These are phyloP conservation scores for Melanogaster broomeanus DNA, from an alignment of 768 basidiomycete genomes.

Conservation along the genomic window DNA sequence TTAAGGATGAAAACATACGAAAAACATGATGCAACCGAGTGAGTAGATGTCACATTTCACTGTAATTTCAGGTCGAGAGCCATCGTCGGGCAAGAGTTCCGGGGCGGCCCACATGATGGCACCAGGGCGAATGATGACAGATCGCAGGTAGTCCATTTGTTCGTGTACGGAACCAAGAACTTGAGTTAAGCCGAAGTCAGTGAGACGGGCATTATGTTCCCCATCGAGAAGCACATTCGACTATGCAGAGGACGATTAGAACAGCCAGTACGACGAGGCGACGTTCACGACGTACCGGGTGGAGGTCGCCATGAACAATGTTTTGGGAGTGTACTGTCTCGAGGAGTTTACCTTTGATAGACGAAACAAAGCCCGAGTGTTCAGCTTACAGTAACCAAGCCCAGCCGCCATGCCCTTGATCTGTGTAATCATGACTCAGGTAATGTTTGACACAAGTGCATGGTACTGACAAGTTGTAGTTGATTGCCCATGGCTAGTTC, in stretches of 20 bases:
- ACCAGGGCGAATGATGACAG: background rate
- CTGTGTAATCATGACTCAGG: background rate
- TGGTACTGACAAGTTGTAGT: background rate
- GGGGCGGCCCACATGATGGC: background rate
- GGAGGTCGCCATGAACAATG: constrained; percentile 7
- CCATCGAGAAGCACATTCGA: constrained; percentile 3
- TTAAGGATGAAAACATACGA: background rate
- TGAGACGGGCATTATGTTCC: background rate
- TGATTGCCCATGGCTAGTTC: background rate
- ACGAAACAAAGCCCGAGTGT: background rate
- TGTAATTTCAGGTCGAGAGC: background rate
- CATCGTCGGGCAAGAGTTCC: background rate
- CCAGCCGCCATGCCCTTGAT: constrained; percentile 2
- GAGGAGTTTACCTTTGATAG: background rate
- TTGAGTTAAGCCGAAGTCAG: constrained; percentile 7
- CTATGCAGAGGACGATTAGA: background rate
- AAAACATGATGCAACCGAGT: constrained; percentile 4
- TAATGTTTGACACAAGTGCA: too few relatives aligned
- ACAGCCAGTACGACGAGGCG: background rate
- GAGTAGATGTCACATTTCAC: constrained; percentile 5
- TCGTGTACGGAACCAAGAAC: background rate
- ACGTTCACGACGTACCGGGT: background rate
- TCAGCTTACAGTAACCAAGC: constrained; percentile 1
- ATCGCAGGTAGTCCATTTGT: background rate
- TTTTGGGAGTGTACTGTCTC: background rate